A percentile compares a stretch with the other conserved stretches of the same genome.
These are phyloP conservation scores for Kodamaea anthophila DNA, from an alignment of 1,139 yeast genomes.

Conservation along the genomic window DNA sequence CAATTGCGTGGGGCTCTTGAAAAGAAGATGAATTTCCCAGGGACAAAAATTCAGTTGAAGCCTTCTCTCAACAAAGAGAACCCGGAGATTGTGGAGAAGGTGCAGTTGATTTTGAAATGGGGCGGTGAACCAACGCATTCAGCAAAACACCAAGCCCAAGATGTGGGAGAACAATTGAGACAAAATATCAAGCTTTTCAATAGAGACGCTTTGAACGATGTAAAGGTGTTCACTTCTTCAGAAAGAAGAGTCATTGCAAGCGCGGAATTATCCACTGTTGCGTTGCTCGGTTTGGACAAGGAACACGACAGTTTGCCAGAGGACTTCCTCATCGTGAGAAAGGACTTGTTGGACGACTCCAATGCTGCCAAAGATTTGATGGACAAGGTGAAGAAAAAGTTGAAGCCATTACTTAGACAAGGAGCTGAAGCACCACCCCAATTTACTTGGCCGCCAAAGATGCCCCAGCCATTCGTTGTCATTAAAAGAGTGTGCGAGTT, in stretches of 20 bases:
- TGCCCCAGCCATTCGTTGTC: slow-evolving; percentile 95
- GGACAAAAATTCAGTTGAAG: slow-evolving; percentile 92
- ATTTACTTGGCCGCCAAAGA: slow-evolving; percentile 97
- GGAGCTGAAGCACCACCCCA: slow-evolving; percentile 99
- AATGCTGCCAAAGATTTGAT: slow-evolving; percentile 97
- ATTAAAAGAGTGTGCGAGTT: slow-evolving; percentile 90
- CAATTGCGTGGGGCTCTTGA: slow-evolving; percentile 80
- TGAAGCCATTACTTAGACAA: slow-evolving; percentile 88
- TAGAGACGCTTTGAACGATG: slow-evolving; percentile 76
- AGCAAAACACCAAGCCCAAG: slow-evolving; percentile 89
- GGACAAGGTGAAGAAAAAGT: slow-evolving; percentile 96
- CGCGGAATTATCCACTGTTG: slow-evolving; percentile 81
- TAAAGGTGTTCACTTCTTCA: slow-evolving; percentile 83
- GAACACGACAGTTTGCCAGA: slow-evolving; percentile 57
- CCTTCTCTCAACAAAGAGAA: slow-evolving; percentile 67
- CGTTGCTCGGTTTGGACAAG: slow-evolving; percentile 65
- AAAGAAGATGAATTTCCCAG: slow-evolving; percentile 86
- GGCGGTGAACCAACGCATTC: slow-evolving; percentile 99
- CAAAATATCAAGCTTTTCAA: slow-evolving; percentile 86
- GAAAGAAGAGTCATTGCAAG: slow-evolving; percentile 93
- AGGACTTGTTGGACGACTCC: slow-evolving; percentile 90
- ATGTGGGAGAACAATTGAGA: slow-evolving; percentile 91
- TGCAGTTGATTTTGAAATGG: slow-evolving; percentile 94
- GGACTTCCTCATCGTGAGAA: slow-evolving; percentile 75
- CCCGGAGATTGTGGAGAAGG: slow-evolving; percentile 76